Conservation (phyloP, 306 rosid genomes). For the Echinosophora koreensis region DNA sequence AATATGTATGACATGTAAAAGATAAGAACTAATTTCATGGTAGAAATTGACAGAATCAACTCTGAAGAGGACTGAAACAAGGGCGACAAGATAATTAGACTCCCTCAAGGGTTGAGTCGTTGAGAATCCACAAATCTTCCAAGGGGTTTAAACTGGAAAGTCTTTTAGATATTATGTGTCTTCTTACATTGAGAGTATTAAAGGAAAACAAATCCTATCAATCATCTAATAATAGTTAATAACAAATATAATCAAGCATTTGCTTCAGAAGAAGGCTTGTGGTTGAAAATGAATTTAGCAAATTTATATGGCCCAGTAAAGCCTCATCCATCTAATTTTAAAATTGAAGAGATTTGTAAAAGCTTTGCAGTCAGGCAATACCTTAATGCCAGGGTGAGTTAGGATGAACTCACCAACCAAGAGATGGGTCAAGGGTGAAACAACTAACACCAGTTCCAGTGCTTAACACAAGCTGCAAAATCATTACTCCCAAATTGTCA, state of each 20-base stretch:
- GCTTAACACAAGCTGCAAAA: constrained; percentile 77
- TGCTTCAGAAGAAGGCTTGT: background rate
- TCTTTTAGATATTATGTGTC: background rate
- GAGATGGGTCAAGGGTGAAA: constrained; percentile 96
- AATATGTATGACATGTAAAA: background rate
- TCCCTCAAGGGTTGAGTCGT: no score
- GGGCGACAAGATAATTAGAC: no score
- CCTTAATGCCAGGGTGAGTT: constrained; percentile 94
- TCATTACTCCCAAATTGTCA: constrained; percentile 40
- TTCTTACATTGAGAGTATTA: background rate
- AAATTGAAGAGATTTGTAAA: no score
- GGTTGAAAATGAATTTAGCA: no score
- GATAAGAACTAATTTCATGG: constrained; percentile 4
- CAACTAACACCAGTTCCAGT: constrained; percentile 87
- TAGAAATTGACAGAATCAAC: constrained; percentile 10
- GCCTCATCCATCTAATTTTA: no score
- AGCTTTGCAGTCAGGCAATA: constrained; percentile 38
- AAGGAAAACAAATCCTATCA: background rate
- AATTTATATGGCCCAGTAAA: no score
- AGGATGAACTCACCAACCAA: constrained; percentile 95
- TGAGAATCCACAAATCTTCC: background rate
- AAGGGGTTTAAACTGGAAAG: background rate
- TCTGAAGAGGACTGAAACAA: constrained; percentile 23
- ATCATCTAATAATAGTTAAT: background rate
- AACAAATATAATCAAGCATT: constrained; percentile 1